Percentiles rank a stretch among this genome's conserved stretches.
Conservation (phyloP, 2,329 filamentous ascomycete species). For the Cladophialophora yegresii region DNA sequence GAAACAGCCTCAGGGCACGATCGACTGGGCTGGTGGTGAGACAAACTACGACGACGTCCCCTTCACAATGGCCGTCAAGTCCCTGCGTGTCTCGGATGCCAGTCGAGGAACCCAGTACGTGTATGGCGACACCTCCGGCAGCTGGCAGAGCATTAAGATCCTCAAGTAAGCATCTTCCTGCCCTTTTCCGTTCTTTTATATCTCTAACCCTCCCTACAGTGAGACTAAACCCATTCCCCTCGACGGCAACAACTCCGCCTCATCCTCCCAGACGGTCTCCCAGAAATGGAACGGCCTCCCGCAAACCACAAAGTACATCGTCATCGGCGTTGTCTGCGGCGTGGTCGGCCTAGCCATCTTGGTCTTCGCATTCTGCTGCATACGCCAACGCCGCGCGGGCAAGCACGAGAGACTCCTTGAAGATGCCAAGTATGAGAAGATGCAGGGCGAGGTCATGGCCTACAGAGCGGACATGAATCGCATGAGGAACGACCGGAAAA, state of each 20-base stretch:
- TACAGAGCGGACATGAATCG: constrained; percentile 37
- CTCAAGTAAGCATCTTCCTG: constrained; percentile 42
- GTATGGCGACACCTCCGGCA: constrained; percentile 46
- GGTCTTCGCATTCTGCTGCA: constrained; percentile 50
- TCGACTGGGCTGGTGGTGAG: constrained; percentile 83
- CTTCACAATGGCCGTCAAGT: constrained; percentile 81
- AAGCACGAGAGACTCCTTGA: constrained; percentile 52
- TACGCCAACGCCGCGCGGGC: constrained; percentile 54
- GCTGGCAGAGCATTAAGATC: constrained; percentile 51
- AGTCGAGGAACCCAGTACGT: constrained; percentile 43
- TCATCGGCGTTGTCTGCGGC: constrained; percentile 46
- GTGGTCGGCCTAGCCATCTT: constrained; percentile 41
- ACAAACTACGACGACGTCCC: constrained; percentile 83
- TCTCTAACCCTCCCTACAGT: constrained; percentile 16
- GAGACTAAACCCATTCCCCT: constrained; percentile 34
- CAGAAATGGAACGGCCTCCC: constrained; percentile 51
- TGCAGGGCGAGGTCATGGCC: constrained; percentile 42
- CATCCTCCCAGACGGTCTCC: constrained; percentile 28
- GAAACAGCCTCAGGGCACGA: constrained; percentile 74
- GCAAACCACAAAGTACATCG: constrained; percentile 52
- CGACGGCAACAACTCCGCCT: constrained; percentile 34
- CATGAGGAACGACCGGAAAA: constrained; percentile 30
- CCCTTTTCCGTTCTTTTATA: not conserved
- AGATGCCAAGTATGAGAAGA: constrained; percentile 51
- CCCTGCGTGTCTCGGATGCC: constrained; percentile 63